Evolutionary conservation across 2,329 filamentous ascomycete species (phyloP).

Genomic region (Paraphoma chrysanthemicola): DNA sequence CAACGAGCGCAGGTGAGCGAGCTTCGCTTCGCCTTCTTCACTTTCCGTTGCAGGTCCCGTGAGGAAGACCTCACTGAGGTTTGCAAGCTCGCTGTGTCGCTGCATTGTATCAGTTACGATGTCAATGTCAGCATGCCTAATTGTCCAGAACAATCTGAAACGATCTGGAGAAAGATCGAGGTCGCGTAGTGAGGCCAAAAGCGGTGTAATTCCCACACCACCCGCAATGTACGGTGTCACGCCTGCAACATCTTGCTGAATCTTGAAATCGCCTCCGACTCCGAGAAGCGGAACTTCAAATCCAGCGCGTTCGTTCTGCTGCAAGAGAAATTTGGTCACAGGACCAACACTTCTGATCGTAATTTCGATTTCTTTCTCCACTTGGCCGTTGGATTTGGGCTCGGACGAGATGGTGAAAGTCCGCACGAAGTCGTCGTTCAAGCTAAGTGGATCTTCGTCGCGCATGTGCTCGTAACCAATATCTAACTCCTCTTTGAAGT

Average conservation of each 20-base stretch:
- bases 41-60: conserved; percentile 54
- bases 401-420: conserved; percentile 81
- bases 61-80: conserved; percentile 67
- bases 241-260: conserved; percentile 43
- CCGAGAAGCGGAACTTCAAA: conserved; percentile 74
- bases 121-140: conserved; percentile 66
- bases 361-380: conserved; percentile 68
- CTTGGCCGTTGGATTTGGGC: conserved; percentile 39
- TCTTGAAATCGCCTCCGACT: conserved; percentile 71
- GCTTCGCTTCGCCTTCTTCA: conserved; percentile 35
- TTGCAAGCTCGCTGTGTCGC: conserved; percentile 58
- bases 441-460: conserved; percentile 76
- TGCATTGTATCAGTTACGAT: conserved; percentile 68
- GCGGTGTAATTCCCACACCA: conserved; percentile 83
- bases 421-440: conserved; percentile 85
- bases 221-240: conserved; percentile 72
- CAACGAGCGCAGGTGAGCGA: conserved; percentile 35
- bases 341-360: conserved; percentile 73
- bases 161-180: conserved; percentile 15
- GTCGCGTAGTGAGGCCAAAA: conserved; percentile 69
- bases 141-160: conserved; percentile 72
- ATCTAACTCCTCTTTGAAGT: conserved; percentile 73
- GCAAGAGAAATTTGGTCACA: conserved; percentile 71
- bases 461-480: conserved; percentile 83
- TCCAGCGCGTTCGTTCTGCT: conserved; percentile 58